Base-by-base conservation (phyloP, 2,329 filamentous ascomycete genomes). In the Apiospora rasikravindrae region DNA sequence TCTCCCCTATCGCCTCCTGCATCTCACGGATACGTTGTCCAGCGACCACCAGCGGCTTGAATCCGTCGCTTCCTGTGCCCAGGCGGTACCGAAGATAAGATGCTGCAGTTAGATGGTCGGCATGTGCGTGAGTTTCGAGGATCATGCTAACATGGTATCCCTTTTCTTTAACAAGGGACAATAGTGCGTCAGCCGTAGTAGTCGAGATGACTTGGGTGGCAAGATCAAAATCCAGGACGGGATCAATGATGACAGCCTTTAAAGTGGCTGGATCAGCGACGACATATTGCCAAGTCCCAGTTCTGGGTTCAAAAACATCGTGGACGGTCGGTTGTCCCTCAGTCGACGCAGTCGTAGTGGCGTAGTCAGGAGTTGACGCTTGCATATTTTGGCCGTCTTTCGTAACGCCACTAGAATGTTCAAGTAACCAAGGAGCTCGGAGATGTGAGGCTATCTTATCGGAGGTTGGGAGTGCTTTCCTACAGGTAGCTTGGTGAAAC, bases 61-160 rank as follows among this genome's bases (percentile, higher is more conserved):
- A 45, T 0, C 78, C 81, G 1, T 33, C 40, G 40, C 40, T 33
- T 61, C 86, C 82, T 10, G 81, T 73, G 0, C 77, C 74, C 0
- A 91, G 81, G 1, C 76, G 78, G 0, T 79, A 78, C 75, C 90
- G 88, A 0, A 92, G 83, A 76, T 91, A 92, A 4, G 84, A 83
- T 0, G 89, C 84, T 0, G 90, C 86, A 0, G 88, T 91, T 0
- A 91, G 74, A 73, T 92, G 89, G 71, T 92, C 88, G 4, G 89
- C 89, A 73, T 91, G 88, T 0, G 84, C 86, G 77, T 92, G 90
- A 0, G 90, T 92, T 74, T 92, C 90, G 2, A 92, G 83, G 24
- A 92, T 88, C 53, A 79, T 81, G 0, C 83, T 81, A 13, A 92
- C 47, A 14, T 49, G 24, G n/a, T 71, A 71, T 13, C 70, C 47